Evolutionary conservation across 345 rosid genomes (phyloP), one percentile per base, ranked within the genome.

Genomic region (Eucalyptus paniculata): DNA sequence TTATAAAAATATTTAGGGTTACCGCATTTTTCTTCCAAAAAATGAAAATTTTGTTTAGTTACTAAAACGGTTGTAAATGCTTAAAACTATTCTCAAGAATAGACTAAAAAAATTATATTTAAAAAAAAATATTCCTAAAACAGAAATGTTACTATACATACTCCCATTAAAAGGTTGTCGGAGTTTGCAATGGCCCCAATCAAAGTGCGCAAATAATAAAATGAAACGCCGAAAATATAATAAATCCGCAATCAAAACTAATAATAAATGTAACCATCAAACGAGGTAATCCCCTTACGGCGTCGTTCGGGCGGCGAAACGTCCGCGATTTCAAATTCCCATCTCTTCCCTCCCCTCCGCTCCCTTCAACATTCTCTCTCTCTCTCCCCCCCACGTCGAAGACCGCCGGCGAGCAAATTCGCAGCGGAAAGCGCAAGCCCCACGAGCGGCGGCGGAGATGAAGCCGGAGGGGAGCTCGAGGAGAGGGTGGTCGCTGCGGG

Each of bases 401-500:
- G 83, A 21, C 83, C 83, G 4, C 85, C 42, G 85, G 0, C 47
- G 24, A 77, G 85, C 47, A 37, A 23, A 11, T 77, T 40, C 24
- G 85, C 47, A 23, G 28, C 13, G 5, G 62, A 24, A 56, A 40
- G 85, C 17, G 85, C 47, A 17, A 12, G 2, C 7, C 47, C 47
- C 0, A 77, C 58, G 58, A 40, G 69, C 69, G 8, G 69, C 6
- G 62, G 30, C 42, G 44, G 83, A 21, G 85, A 77, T 77, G 85
- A 77, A 40, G 85, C 15, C 85, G 85, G 47, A 77, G 30, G 90
- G 82, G 87, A 88, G 88, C 80, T 56, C 77, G 23, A 91, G 90
- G 86, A 89, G 90, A 87, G 65, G 91, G 72, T 97, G 98, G 98
- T 94, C 99, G 26, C 85, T 95, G 30, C 86, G 91, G 44, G 96